These are phyloP conservation scores for Ascochyta pisi DNA, from an alignment of 2,329 filamentous ascomycete species.

Conservation along the genomic window DNA sequence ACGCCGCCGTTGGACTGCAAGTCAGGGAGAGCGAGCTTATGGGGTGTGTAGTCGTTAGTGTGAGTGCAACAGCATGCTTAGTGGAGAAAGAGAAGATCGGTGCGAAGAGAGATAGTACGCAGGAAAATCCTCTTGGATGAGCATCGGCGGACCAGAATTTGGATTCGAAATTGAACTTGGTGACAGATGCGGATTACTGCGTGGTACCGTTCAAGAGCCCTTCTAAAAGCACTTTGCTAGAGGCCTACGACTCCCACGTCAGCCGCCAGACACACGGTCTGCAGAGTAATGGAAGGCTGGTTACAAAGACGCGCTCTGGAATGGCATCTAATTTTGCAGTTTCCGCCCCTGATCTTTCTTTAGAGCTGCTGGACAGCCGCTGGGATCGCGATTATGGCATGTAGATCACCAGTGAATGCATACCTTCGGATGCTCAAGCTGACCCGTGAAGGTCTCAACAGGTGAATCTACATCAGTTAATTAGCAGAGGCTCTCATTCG, in stretches of 20 bases:
- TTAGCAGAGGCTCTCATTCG: background rate
- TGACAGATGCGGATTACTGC: background rate
- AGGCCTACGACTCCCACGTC: background rate
- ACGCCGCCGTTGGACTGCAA: slow-evolving; percentile 41
- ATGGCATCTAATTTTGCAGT: background rate
- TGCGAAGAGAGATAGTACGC: slow-evolving; percentile 31
- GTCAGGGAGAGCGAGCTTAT: slow-evolving; percentile 44
- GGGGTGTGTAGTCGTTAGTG: slow-evolving; percentile 44
- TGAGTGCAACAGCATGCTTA: slow-evolving; percentile 43
- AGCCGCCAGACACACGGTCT: background rate
- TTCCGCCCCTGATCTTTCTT: background rate
- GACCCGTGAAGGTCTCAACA: too few relatives aligned
- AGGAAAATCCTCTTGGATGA: slow-evolving; percentile 26
- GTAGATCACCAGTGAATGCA: background rate
- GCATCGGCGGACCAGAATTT: background rate
- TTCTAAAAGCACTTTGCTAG: background rate
- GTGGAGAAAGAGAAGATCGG: slow-evolving; percentile 31
- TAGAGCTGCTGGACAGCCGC: background rate
- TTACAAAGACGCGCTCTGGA: background rate
- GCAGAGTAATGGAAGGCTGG: background rate
- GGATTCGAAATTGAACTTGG: background rate
- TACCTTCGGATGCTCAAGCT: background rate
- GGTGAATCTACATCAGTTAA: background rate
- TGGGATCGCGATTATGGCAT: background rate
- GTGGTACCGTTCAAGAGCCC: background rate